phyloP scores from a whole-genome alignment of 179 eudicot species.

The Silene vulgaris region DNA sequence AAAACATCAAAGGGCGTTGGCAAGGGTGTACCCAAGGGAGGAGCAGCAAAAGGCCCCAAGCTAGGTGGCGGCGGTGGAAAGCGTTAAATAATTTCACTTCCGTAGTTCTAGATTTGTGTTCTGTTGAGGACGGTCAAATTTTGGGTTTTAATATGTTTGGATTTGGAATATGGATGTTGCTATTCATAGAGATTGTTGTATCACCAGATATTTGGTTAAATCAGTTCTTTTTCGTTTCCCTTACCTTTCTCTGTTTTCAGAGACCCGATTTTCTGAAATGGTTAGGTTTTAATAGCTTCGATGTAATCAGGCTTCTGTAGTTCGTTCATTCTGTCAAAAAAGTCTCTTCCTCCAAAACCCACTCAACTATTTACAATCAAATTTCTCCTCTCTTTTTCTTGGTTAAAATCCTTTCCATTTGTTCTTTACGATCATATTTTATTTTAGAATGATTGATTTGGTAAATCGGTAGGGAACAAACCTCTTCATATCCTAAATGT shows the following conservation, averaged over 20 bases:
- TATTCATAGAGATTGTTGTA: slow-evolving; percentile 21
- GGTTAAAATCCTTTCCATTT: no score
- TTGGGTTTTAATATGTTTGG: slow-evolving; percentile 27
- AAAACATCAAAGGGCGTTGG: slow-evolving; percentile 23
- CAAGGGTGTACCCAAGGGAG: slow-evolving; percentile 37
- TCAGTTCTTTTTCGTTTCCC: slow-evolving; percentile 13
- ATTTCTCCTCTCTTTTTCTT: no score
- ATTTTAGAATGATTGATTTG: no score
- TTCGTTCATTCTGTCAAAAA: no score
- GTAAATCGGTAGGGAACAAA: no score
- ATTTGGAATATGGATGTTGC: slow-evolving; percentile 12
- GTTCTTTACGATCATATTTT: no score
- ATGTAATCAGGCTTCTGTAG: no score
- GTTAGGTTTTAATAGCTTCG: neutral
- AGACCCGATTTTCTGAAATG: no score
- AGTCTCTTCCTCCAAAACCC: no score
- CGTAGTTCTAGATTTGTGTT: slow-evolving; percentile 19
- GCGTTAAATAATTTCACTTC: slow-evolving; percentile 21
- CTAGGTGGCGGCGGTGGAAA: slow-evolving; percentile 39
- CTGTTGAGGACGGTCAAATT: slow-evolving; percentile 24
- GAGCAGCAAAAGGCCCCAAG: slow-evolving; percentile 33
- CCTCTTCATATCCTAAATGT: no score
- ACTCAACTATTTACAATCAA: neutral
- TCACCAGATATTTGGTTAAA: slow-evolving; percentile 25
- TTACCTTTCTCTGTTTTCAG: neutral